Evolutionary conservation across 208 protist genomes (phyloP), one percentile per base, ranked within the genome.

Genomic region (Leishmania braziliensis): DNA sequence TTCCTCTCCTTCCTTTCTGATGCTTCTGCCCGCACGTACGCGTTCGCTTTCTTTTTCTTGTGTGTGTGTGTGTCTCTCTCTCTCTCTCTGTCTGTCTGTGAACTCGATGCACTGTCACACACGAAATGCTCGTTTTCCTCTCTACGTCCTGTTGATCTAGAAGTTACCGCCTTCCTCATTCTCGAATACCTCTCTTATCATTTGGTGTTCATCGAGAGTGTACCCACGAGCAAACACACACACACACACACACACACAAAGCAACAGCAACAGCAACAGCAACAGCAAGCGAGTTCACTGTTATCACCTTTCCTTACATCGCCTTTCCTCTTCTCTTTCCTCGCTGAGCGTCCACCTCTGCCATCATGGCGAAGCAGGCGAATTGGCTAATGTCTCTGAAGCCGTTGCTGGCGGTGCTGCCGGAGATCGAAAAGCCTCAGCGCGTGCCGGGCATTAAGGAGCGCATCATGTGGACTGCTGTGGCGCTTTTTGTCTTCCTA

Each of bases 401-500:
- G 92, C 99, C 99, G 20, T 87, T 99, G 81, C 90, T 99, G 81
- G 82, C 78, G 43, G 56, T 99, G 14, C 85, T 99, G 29, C 99
- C 99, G 14, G 98, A 99, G 90, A 93, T 99, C 18, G 80, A 89
- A 69, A 91, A 92, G 87, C 98, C 99, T 20, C 90, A 89, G 43
- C 89, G 88, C 50, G 69, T 98, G 80, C 90, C 99, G 0, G 86
- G 83, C 75, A 98, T 99, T 88, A 96, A 95, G 78, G 98, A 99
- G 88, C 99, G 99, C 77, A 90, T 99, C 63, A 85, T 99, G 81
- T 99, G 99, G 98, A 99, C 99, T 14, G 97, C 89, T 43, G 91
- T 98, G 9, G 98, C 98, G 69, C 95, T 99, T 26, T 99, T 99
- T 83, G 98, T 99, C 76, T 99, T 99, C 90, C 92, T 99, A 9